Evolutionary conservation across 2,329 filamentous ascomycete species (phyloP).

Genomic region (Drechslerella stenobrocha): DNA sequence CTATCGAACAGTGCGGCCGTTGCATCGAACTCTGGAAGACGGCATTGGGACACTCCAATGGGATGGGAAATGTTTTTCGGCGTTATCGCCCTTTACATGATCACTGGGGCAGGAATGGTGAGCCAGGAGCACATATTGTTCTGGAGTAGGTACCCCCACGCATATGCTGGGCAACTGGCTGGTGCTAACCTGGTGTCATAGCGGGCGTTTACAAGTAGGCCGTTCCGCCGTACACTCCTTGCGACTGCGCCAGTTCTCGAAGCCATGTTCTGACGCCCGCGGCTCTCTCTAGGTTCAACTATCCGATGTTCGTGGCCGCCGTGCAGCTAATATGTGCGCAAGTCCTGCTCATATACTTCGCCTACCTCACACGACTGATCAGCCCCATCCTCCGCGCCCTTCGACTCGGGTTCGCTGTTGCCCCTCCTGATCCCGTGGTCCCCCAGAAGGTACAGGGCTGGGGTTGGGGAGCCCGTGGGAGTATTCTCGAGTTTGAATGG

Average conservation of each 20-base stretch:
- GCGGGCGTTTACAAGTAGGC: constrained; percentile 53
- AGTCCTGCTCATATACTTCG: constrained; percentile 58
- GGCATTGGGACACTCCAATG: constrained; percentile 41
- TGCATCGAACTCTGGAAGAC: constrained; percentile 16
- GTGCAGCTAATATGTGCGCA: constrained; percentile 61
- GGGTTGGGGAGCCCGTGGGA: constrained; percentile 61
- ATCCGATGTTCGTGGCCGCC: constrained; percentile 61
- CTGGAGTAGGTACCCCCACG: constrained; percentile 49
- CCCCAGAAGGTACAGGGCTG: constrained; percentile 55
- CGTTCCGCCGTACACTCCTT: neutral
- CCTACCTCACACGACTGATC: constrained; percentile 59
- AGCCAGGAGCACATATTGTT: constrained; percentile 52
- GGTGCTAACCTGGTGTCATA: constrained; percentile 14
- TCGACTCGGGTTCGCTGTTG: constrained; percentile 58
- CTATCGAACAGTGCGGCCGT: constrained; percentile 19
- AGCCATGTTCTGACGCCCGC: too few relatives aligned
- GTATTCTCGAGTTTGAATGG: constrained; percentile 61
- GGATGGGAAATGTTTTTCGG: constrained; percentile 51
- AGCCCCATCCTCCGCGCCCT: constrained; percentile 57
- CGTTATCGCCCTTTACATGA: constrained; percentile 50
- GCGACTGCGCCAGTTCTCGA: too few relatives aligned
- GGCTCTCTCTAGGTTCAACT: constrained; percentile 58
- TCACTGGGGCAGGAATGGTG: constrained; percentile 49
- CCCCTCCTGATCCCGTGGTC: constrained; percentile 53
- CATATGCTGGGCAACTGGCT: neutral